Evolutionary conservation across 345 rosid genomes (phyloP), one percentile per base, ranked within the genome.

Genomic region (Salix koriyanagi): DNA sequence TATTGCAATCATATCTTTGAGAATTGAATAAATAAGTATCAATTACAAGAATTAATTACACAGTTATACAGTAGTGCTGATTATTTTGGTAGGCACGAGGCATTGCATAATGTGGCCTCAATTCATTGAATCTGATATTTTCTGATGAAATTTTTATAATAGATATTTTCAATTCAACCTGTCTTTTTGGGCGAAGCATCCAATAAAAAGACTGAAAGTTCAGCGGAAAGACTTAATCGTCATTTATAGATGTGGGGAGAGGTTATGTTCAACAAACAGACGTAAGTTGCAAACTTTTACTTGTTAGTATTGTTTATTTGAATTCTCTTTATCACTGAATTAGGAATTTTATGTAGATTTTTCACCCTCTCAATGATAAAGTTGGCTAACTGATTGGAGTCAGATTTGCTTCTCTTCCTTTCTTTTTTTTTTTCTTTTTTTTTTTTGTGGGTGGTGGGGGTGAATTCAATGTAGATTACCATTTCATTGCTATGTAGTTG

Each of bases 161-260:
- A 89, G 90, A 86, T 88, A 85, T 86, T 86, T 83, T 84, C 88
- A 83, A 83, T 81, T 84, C 89, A 4, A 83, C 89, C 81, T 82
- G 81, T 83, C 87, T 79, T 88, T 88, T 84, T 82, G 88, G 69
- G 90, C 71, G 84, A 89, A 84, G 92, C 85, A 74, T 91, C 74
- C 89, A 75, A 77, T 84, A 76, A 82, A 86, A 78, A 78, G 87
- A 87, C 87, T 83, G 83, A 89, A 86, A 86, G 87, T 84, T 80
- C 86, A 77, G 88, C 82, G 71, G 85, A 80, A 87, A 84, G 89
- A 78, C 88, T 46, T 83, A 46, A 69, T 82, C 88, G 65, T 83
- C 88, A 75, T 78, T 70, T 77, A 78, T 89, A 75, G 85, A 79
- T 84, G 83, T 85, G 92, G 92, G 88, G 88, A 89, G 88, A 89